Evolutionary conservation across 176 grass and related monocot genomes (phyloP).

Genomic region (Cymbopogon citratus): DNA sequence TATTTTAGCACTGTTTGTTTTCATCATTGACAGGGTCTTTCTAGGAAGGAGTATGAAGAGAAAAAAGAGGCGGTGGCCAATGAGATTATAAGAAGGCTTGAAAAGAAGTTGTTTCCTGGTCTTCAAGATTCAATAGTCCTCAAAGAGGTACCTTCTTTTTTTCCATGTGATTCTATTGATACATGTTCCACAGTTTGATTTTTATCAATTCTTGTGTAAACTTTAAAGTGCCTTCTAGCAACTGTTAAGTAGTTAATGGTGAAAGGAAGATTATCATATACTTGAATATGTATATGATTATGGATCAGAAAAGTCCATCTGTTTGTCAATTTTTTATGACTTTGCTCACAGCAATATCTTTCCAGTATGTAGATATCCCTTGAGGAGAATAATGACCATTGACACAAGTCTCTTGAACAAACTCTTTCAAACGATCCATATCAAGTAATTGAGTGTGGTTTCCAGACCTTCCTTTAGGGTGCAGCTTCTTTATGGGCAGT

Average conservation of each 20-base stretch:
- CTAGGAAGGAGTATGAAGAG: conserved; percentile 72
- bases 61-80: conserved; percentile 73
- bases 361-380: neutral
- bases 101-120: conserved; percentile 85
- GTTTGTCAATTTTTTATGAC: neutral
- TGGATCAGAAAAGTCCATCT: neutral
- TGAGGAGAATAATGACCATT: neutral
- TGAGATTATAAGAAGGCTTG: conserved; percentile 84
- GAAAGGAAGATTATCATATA: neutral
- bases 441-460: neutral
- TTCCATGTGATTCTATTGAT: neutral
- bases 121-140: conserved; percentile 86
- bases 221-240: conserved; percentile 19
- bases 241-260: neutral
- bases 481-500: neutral
- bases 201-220: neutral
- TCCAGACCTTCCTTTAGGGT: neutral
- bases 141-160: conserved; percentile 57
- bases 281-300: neutral
- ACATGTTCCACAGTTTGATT: conserved; percentile 1
- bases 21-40: conserved; percentile 46
- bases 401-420: neutral
- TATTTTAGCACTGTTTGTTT: conserved; percentile 6
- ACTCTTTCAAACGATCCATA: neutral
- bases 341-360: neutral